A percentile compares a stretch with the other conserved stretches of the same genome.
Evolutionary conservation across 2,329 filamentous ascomycete species (phyloP).

Genomic region (Hysterium pulicare): DNA sequence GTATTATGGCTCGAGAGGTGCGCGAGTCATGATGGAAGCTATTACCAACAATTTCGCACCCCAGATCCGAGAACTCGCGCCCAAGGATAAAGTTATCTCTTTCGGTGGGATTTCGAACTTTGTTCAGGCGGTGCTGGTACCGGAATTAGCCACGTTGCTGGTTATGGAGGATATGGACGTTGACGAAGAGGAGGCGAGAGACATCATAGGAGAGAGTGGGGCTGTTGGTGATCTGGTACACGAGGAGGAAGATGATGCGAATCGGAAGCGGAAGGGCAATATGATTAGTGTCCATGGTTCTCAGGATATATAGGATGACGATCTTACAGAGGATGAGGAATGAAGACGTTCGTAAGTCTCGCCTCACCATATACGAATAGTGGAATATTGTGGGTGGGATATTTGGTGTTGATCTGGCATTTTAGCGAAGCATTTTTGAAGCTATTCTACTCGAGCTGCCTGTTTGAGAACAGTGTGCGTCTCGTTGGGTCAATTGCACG

Average conservation of each 20-base stretch:
- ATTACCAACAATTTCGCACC: constrained; percentile 24
- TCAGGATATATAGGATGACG: too few species aligned
- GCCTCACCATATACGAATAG: too few species aligned
- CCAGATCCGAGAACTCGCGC: constrained; percentile 21
- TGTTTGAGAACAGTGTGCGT: too few species aligned
- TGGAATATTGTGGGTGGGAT: too few species aligned
- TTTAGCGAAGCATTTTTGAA: too few species aligned
- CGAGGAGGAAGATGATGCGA: constrained; percentile 57
- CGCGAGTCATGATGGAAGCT: constrained; percentile 62
- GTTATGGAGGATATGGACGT: constrained; percentile 59
- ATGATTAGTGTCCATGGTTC: too few species aligned
- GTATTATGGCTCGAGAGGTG: constrained; percentile 78
- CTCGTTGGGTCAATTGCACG: too few species aligned
- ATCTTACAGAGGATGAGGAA: too few species aligned
- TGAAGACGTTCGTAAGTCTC: too few species aligned
- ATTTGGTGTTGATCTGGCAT: too few species aligned
- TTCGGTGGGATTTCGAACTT: constrained; percentile 29
- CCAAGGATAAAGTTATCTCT: constrained; percentile 28
- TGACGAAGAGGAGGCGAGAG: constrained; percentile 42
- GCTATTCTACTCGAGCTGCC: too few species aligned
- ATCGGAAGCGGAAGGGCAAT: constrained; percentile 29
- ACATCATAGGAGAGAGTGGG: constrained; percentile 64
- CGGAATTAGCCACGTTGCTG: constrained; percentile 59
- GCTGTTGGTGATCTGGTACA: constrained; percentile 66
- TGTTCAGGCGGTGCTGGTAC: constrained; percentile 59